These are phyloP conservation scores for Carex sylvatica DNA, from an alignment of 202 grass and related monocot genomes.

Conservation along the genomic window DNA sequence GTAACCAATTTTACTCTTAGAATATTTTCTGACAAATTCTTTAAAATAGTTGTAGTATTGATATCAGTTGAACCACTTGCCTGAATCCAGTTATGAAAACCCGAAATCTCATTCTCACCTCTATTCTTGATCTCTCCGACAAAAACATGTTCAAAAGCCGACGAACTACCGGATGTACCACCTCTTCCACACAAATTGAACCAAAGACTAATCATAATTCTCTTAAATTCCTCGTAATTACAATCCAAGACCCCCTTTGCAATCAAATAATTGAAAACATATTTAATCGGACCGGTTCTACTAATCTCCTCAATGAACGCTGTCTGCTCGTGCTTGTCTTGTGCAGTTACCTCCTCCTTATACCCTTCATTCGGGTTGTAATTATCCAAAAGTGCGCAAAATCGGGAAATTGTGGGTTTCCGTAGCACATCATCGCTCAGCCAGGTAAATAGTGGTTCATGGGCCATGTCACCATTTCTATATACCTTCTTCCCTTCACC, in stretches of 20 bases:
- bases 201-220: constrained; percentile 62
- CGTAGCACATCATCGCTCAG: constrained; percentile 47
- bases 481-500: constrained; percentile 94
- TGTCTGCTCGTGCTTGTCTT: constrained; percentile 84
- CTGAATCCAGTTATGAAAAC: constrained; percentile 99
- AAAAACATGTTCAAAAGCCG: constrained; percentile 98
- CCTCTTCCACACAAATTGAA: constrained; percentile 88
- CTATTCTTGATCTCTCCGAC: constrained; percentile 80
- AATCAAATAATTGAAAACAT: constrained; percentile 69
- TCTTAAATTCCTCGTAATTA: constrained; percentile 69
- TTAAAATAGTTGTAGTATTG: not conserved
- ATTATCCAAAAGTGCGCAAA: constrained; percentile 88
- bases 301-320: constrained; percentile 96
- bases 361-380: constrained; percentile 82
- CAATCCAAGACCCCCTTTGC: constrained; percentile 44
- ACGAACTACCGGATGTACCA: constrained; percentile 57
- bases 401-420: constrained; percentile 69
- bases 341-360: constrained; percentile 71
- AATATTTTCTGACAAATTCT: not conserved
- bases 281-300: constrained; percentile 74
- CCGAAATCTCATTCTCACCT: constrained; percentile 67
- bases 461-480: constrained; percentile 74
- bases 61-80: constrained; percentile 34
- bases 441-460: constrained; percentile 63
- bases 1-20: constrained; percentile 18